Evolutionary conservation across 805 yeast species (phyloP).

Genomic region (Lachancea sp.): DNA sequence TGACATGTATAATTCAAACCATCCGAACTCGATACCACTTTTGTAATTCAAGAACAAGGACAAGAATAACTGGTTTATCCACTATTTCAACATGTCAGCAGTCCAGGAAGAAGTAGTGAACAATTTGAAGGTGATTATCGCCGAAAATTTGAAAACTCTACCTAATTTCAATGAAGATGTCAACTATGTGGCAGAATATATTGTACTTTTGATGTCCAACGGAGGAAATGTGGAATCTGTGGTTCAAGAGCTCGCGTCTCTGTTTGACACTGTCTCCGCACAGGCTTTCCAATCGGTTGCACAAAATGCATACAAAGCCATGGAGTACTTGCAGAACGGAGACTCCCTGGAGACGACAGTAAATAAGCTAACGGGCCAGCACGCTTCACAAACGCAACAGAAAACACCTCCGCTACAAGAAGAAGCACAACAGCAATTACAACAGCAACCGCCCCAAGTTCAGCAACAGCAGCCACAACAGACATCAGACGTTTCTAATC

Average conservation of each 20-base stretch:
- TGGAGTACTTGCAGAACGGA: conserved; percentile 38
- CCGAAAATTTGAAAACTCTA: conserved; percentile 36
- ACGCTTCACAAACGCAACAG: not conserved
- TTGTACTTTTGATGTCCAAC: conserved; percentile 63
- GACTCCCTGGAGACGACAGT: conserved; percentile 29
- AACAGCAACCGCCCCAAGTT: conserved; percentile 1
- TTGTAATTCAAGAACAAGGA: not conserved
- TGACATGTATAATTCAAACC: not conserved
- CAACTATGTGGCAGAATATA: conserved; percentile 64
- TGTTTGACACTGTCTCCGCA: conserved; percentile 56
- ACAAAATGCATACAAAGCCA: conserved; percentile 50
- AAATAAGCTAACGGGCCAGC: conserved; percentile 21
- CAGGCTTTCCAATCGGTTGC: conserved; percentile 54
- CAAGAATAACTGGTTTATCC: not conserved
- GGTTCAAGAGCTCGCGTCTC: conserved; percentile 50
- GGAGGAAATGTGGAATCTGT: conserved; percentile 58
- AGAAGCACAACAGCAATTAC: conserved; percentile 9
- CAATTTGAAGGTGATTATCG: conserved; percentile 40
- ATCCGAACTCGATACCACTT: not conserved
- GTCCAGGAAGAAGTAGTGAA: conserved; percentile 31
- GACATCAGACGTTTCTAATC: not conserved
- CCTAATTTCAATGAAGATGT: conserved; percentile 45
- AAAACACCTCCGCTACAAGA: conserved; percentile 1
- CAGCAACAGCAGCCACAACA: conserved; percentile 19
- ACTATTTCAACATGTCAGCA: conserved; percentile 8